A percentile compares a stretch with the other conserved stretches of the same genome.
Conservation (phyloP, 2,329 filamentous ascomycete species). For the Colletotrichum brevisporum region DNA sequence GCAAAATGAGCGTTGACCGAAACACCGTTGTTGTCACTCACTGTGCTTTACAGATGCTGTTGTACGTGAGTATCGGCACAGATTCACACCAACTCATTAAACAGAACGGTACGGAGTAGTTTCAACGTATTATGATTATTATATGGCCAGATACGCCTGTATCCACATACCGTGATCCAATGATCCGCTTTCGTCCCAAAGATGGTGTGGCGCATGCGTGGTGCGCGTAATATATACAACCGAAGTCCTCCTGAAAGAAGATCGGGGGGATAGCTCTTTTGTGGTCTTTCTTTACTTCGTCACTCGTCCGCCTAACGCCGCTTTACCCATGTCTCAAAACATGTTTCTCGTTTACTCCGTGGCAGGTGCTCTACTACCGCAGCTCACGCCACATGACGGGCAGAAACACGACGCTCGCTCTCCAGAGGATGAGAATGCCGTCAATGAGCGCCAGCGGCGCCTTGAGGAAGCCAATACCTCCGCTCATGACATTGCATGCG, state of each 20-base stretch:
- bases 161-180: constrained; percentile 32
- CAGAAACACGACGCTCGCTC: constrained; percentile 84
- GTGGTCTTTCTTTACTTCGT: constrained; percentile 23
- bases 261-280: not conserved
- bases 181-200: constrained; percentile 28
- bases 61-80: too few relatives aligned
- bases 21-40: too few relatives aligned
- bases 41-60: too few relatives aligned
- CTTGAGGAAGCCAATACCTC: constrained; percentile 66
- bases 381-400: constrained; percentile 84
- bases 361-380: constrained; percentile 35
- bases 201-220: constrained; percentile 19
- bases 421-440: constrained; percentile 81
- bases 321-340: constrained; percentile 30
- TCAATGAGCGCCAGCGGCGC: constrained; percentile 76
- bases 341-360: constrained; percentile 1
- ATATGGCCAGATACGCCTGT: constrained; percentile 21
- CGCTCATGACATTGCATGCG: constrained; percentile 54
- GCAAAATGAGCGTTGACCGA: too few relatives aligned
- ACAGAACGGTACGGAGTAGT: too few relatives aligned
- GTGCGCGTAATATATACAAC: constrained; percentile 27
- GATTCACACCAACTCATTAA: too few relatives aligned
- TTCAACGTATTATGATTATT: constrained; percentile 32
- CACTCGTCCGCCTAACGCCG: constrained; percentile 28
- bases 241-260: constrained; percentile 21